Conservation (phyloP, 2,329 filamentous ascomycete species). For the Teratosphaeria zuluensis region DNA sequence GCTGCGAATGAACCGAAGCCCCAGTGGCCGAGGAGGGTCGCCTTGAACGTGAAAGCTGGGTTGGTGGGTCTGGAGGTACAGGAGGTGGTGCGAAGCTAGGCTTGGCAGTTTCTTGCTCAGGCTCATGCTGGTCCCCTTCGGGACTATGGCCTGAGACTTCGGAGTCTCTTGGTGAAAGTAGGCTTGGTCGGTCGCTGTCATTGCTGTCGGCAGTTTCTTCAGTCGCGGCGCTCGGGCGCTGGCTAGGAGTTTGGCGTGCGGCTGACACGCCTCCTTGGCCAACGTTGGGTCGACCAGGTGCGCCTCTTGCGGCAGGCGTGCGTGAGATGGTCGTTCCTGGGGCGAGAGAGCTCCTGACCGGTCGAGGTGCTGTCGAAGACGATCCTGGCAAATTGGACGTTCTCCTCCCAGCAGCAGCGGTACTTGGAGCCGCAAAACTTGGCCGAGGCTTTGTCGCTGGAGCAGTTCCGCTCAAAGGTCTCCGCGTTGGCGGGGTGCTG, state of each 20-base stretch:
- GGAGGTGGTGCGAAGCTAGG: conserved; percentile 24
- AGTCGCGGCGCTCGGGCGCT: conserved; percentile 13
- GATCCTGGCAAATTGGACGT: conserved; percentile 22
- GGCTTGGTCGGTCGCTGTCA: conserved; percentile 11
- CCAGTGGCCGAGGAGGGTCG: conserved; percentile 24
- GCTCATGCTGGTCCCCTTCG: conserved; percentile 10
- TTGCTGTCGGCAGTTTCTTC: conserved; percentile 15
- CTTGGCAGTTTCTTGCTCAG: conserved; percentile 15
- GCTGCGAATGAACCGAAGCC: conserved; percentile 21
- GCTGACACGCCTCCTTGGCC: conserved; percentile 3
- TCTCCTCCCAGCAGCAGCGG: conserved; percentile 15
- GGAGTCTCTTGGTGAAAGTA: conserved; percentile 12
- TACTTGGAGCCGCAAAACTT: conserved; percentile 38
- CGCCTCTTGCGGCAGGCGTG: conserved; percentile 5
- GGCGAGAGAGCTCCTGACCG: conserved; percentile 1
- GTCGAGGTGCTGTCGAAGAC: conserved; percentile 22
- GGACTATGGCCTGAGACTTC: conserved; percentile 13
- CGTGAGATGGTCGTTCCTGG: conserved; percentile 3
- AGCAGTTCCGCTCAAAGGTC: conserved; percentile 27
- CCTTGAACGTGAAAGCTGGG: conserved; percentile 16
- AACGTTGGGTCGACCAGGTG: conserved; percentile 5
- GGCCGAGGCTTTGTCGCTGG: conserved; percentile 43
- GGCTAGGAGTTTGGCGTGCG: conserved; percentile 6
- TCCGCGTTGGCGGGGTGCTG: conserved; percentile 50
- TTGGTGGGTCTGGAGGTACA: conserved; percentile 15